These are phyloP conservation scores for Fraxinus paxiana DNA, from an alignment of 305 asterid species.

Conservation along the genomic window DNA sequence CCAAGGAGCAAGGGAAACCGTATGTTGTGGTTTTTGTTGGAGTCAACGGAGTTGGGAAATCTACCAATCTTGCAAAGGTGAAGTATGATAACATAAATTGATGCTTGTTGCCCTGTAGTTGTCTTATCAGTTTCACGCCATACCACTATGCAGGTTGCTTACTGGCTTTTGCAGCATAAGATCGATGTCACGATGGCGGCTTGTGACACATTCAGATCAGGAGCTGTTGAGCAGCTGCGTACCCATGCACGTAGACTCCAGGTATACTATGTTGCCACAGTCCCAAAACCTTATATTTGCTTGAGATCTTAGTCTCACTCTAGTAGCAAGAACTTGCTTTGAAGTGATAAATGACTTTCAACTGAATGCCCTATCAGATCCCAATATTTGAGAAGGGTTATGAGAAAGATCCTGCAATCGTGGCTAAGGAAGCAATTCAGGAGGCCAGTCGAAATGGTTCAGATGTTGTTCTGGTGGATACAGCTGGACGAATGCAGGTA, in stretches of 20 bases:
- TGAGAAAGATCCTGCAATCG: slow-evolving; percentile 94
- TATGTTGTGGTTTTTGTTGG: slow-evolving; percentile 95
- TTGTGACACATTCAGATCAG: slow-evolving; percentile 95
- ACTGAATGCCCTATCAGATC: slow-evolving; percentile 39
- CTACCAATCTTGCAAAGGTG: slow-evolving; percentile 96
- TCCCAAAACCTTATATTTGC: not conserved
- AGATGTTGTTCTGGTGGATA: slow-evolving; percentile 92
- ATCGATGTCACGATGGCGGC: slow-evolving; percentile 94
- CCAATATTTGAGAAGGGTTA: slow-evolving; percentile 97
- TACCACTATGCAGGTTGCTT: slow-evolving; percentile 62
- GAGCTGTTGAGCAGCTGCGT: slow-evolving; percentile 97
- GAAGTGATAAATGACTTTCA: slow-evolving; percentile 3
- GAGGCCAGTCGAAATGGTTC: slow-evolving; percentile 85
- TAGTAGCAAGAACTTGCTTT: slow-evolving; percentile 14
- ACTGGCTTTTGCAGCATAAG: slow-evolving; percentile 91
- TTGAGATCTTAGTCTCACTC: not conserved
- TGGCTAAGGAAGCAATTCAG: slow-evolving; percentile 94
- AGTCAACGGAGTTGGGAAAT: slow-evolving; percentile 96
- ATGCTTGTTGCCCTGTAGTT: not conserved
- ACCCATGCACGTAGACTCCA: slow-evolving; percentile 96
- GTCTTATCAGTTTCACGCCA: not conserved
- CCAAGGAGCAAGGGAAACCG: slow-evolving; percentile 89
- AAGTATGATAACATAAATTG: slow-evolving; percentile 12
- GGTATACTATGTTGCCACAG: slow-evolving; percentile 31
- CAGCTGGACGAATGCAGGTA: slow-evolving; percentile 99